Evolutionary conservation across 2,329 filamentous ascomycete species (phyloP), one percentile per base, ranked within the genome.

Genomic region (Colletotrichum gloeosporioides): DNA sequence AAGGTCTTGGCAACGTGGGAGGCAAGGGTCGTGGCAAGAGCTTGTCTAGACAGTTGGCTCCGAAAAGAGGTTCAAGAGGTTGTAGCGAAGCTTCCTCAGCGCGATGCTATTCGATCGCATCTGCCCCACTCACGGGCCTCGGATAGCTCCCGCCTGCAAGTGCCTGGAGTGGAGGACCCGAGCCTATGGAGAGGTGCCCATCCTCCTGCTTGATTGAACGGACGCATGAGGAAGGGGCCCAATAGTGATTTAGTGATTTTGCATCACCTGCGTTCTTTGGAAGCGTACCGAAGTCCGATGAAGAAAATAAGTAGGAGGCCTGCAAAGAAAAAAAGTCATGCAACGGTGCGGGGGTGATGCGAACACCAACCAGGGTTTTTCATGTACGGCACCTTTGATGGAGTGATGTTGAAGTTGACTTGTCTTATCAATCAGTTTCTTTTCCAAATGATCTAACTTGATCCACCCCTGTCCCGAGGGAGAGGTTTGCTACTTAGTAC

Each of bases 31-130:
- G 57, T 49, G 7, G 7, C 12, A 32, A 66, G 53, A 71, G 68
- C 68, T 71, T 75, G 68, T 71, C 55, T 53, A 49, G 53, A 44
- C 27, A 18, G 27, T 44, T 36, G 16, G 13, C 59, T 71, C 68
- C 68, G 49, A 61, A 8, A 25, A 25, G 66, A 69, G 18, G 29
- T 57, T 39, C 1, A 25, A n/a, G 65, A 69, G 18, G 31, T 44
- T 32, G 44, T 34, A 71, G 31, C 18, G 64, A 36, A 39, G 44
- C 27, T 44, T 32, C n/a, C 13, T 27, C n/a, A 62, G 62, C 22
- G 53, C 13, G 53, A n/a, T 66, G 44, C 62, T 36, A 71, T 75
- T 75, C 61, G 62, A 66, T 75, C 68, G 68, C 68, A 75, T 66
- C 61, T 32, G 72, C 67, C 72, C 72, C 72, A 75, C 71, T 39